Conservation (phyloP, 257 asterid genomes). For the Oldenlandia corymbosa region DNA sequence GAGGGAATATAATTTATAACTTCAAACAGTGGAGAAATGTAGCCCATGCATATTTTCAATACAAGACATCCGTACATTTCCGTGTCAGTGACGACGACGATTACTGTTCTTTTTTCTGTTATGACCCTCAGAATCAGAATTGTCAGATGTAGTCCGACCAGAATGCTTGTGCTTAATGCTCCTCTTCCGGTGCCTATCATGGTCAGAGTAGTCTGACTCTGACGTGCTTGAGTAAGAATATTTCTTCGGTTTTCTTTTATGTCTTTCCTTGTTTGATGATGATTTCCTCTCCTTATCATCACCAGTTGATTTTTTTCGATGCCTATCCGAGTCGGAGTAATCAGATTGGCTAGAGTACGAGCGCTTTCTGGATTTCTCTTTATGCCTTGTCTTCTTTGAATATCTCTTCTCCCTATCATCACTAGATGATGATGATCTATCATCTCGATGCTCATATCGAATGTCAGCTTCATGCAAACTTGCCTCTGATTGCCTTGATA, state of each 20-base stretch:
- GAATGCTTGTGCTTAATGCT: slow-evolving; percentile 31
- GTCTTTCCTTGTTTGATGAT: slow-evolving; percentile 35
- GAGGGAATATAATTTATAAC: no score
- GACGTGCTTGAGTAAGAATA: slow-evolving; percentile 23
- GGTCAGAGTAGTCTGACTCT: slow-evolving; percentile 19
- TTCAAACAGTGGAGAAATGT: no score
- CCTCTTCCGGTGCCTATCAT: slow-evolving; percentile 34
- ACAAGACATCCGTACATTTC: no score
- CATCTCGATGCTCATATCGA: slow-evolving; percentile 16
- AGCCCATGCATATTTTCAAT: no score
- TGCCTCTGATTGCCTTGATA: slow-evolving; percentile 31
- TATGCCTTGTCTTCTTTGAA: slow-evolving; percentile 34
- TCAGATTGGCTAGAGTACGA: slow-evolving; percentile 32
- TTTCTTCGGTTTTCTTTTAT: slow-evolving; percentile 37
- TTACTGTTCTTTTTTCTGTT: slow-evolving; percentile 5
- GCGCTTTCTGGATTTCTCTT: slow-evolving; percentile 39
- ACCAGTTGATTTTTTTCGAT: slow-evolving; percentile 13
- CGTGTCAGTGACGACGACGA: no score
- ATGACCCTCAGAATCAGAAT: slow-evolving; percentile 25
- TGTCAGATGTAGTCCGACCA: slow-evolving; percentile 30
- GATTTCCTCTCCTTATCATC: slow-evolving; percentile 36
- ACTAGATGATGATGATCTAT: slow-evolving; percentile 35
- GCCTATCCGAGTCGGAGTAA: slow-evolving; percentile 40
- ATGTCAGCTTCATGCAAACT: slow-evolving; percentile 26
- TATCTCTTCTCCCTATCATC: slow-evolving; percentile 35